These are phyloP conservation scores for Arabidopsis suecica DNA, from an alignment of 345 rosid species.

Conservation along the genomic window DNA sequence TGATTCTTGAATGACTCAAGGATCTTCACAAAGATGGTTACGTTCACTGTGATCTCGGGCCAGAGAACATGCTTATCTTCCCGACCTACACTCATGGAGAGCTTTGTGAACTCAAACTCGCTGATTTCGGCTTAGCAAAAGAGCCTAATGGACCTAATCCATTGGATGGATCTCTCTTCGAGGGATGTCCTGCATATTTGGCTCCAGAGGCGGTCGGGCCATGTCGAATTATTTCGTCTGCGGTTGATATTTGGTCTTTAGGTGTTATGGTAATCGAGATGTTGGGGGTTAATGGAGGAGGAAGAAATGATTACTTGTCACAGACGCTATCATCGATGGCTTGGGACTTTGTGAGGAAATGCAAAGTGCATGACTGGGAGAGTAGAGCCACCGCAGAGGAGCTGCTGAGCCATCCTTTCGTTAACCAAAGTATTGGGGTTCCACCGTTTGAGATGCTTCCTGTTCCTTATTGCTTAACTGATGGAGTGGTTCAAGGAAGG, in stretches of 20 bases:
- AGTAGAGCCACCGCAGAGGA: slow-evolving; percentile 21
- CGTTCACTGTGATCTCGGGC: slow-evolving; percentile 21
- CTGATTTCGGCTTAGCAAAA: slow-evolving; percentile 24
- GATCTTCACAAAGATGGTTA: slow-evolving; percentile 21
- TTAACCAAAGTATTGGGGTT: neutral
- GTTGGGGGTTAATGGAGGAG: neutral
- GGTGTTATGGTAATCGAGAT: slow-evolving; percentile 16
- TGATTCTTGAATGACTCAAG: slow-evolving; percentile 20
- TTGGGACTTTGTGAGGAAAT: slow-evolving; percentile 16
- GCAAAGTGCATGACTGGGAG: neutral
- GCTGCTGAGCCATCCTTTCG: slow-evolving; percentile 29
- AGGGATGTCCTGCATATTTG: neutral
- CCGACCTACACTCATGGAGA: slow-evolving; percentile 24
- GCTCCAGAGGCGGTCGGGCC: slow-evolving; percentile 26
- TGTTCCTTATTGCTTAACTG: slow-evolving; percentile 3
- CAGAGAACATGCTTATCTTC: slow-evolving; percentile 31
- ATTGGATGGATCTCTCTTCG: neutral
- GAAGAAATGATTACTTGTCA: neutral
- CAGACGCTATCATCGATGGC: neutral
- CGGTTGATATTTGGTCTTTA: slow-evolving; percentile 32
- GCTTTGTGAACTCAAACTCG: slow-evolving; percentile 30
- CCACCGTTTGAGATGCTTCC: slow-evolving; percentile 37
- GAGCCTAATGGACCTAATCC: slow-evolving; percentile 30
- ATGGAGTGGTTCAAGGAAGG: slow-evolving; percentile 28
- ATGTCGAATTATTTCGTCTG: slow-evolving; percentile 4